Evolutionary conservation across 2,329 filamentous ascomycete species (phyloP).

Genomic region (Mariannaea elegans): DNA sequence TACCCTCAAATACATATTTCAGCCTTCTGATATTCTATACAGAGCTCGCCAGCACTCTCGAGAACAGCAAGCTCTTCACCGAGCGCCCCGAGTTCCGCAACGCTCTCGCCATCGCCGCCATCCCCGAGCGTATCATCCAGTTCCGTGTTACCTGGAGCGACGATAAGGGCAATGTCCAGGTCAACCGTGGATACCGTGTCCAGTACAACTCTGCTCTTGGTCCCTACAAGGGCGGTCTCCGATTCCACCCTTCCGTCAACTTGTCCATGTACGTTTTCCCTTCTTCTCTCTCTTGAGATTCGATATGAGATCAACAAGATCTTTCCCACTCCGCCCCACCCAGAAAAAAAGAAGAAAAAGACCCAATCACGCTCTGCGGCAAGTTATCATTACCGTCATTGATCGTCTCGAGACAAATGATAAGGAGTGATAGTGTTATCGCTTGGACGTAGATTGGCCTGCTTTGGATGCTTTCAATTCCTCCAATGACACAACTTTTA

Average conservation of each 20-base stretch:
- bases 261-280: conserved; percentile 63
- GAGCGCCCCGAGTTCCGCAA: conserved; percentile 95
- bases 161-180: conserved; percentile 86
- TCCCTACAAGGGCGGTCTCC: conserved; percentile 96
- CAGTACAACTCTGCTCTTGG: conserved; percentile 99
- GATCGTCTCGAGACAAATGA: not conserved
- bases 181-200: conserved; percentile 95
- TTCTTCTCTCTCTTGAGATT: not conserved
- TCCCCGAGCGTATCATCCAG: conserved; percentile 95
- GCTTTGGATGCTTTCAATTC: not conserved
- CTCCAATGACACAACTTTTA: conserved; percentile 9
- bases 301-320: not conserved
- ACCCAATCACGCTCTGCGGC: conserved; percentile 1
- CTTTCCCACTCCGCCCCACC: not conserved
- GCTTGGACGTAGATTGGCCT: not conserved
- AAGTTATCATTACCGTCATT: conserved; percentile 2
- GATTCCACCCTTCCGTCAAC: conserved; percentile 92
- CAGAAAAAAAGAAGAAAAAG: not conserved
- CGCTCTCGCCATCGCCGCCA: conserved; percentile 84
- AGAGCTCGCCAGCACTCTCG: conserved; percentile 96
- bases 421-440: conserved; percentile 4
- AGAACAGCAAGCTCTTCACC: conserved; percentile 91
- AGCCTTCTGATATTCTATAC: conserved; percentile 27
- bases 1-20: not conserved
- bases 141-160: conserved; percentile 98